Percentiles rank a stretch among this genome's conserved stretches.
These are phyloP conservation scores for Lactarius sp. DNA, from an alignment of 768 basidiomycete genomes.

Conservation along the genomic window DNA sequence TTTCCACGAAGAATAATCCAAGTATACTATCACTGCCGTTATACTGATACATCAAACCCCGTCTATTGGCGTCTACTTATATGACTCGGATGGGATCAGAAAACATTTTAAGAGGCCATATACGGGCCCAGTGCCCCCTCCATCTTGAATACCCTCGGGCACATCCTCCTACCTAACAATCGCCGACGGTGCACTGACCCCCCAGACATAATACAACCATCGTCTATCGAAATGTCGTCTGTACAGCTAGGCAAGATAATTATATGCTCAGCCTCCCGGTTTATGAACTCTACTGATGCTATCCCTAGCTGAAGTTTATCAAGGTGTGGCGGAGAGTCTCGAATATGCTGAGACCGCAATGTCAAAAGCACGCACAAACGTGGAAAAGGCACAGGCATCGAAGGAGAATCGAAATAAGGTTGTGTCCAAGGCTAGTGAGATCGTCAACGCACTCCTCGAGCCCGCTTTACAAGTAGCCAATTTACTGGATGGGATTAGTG, in stretches of 20 bases:
- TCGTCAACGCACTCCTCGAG: conserved; percentile 20
- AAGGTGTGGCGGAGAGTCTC: conserved; percentile 6
- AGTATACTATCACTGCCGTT: too few species aligned
- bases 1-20: too few species aligned
- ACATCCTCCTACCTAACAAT: neutral
- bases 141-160: too few species aligned
- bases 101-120: neutral
- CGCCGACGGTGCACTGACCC: neutral
- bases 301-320: conserved; percentile 4
- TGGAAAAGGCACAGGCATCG: conserved; percentile 11
- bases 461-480: conserved; percentile 20
- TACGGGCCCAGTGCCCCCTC: neutral
- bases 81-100: neutral
- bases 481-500: conserved; percentile 16
- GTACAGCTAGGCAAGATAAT: neutral
- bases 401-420: conserved; percentile 17
- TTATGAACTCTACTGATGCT: neutral
- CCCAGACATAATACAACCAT: too few species aligned
- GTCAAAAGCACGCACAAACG: conserved; percentile 2
- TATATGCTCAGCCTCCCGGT: neutral
- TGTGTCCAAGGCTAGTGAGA: conserved; percentile 19
- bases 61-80: neutral
- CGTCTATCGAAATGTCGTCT: neutral
- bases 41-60: too few species aligned
- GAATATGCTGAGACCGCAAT: conserved; percentile 15